Evolutionary conservation across 257 asterid species (phyloP).

Genomic region (Ajuga chamaepitys): DNA sequence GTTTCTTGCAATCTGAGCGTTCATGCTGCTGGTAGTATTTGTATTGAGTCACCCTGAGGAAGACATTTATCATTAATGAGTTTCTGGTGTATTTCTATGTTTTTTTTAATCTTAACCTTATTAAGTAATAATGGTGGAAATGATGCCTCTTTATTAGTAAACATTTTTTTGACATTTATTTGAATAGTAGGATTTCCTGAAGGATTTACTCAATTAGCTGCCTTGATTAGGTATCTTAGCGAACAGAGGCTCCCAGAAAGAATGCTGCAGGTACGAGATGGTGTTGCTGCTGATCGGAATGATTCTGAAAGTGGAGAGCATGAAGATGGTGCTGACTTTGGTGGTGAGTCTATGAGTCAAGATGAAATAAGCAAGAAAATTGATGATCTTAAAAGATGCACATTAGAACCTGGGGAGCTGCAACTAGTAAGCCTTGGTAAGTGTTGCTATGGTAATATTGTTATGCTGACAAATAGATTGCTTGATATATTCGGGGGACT

Average conservation of each 20-base stretch:
- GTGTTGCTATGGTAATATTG: constrained; percentile 12
- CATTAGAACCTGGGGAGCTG: constrained; percentile 60
- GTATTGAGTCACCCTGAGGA: not conserved
- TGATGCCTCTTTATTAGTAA: not conserved
- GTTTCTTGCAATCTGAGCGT: not conserved
- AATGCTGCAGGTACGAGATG: constrained; percentile 67
- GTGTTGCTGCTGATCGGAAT: constrained; percentile 31
- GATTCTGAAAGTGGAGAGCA: constrained; percentile 37
- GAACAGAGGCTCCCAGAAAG: constrained; percentile 70
- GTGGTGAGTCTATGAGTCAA: constrained; percentile 37
- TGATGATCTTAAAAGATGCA: constrained; percentile 50
- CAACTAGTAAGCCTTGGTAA: constrained; percentile 71
- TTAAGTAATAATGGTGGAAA: constrained; percentile 1
- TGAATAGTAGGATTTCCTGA: not conserved
- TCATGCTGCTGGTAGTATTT: not conserved
- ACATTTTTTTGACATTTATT: not conserved
- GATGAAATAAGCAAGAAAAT: constrained; percentile 48
- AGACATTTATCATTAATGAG: not conserved
- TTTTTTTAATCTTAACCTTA: not conserved
- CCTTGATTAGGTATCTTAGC: constrained; percentile 65
- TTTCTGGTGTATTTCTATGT: not conserved
- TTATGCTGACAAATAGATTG: not conserved
- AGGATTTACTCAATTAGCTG: constrained; percentile 8
- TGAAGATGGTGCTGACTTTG: constrained; percentile 47
- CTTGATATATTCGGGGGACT: no score